Conservation (phyloP, 2,329 filamentous ascomycete species). For the Epichloe baconii region DNA sequence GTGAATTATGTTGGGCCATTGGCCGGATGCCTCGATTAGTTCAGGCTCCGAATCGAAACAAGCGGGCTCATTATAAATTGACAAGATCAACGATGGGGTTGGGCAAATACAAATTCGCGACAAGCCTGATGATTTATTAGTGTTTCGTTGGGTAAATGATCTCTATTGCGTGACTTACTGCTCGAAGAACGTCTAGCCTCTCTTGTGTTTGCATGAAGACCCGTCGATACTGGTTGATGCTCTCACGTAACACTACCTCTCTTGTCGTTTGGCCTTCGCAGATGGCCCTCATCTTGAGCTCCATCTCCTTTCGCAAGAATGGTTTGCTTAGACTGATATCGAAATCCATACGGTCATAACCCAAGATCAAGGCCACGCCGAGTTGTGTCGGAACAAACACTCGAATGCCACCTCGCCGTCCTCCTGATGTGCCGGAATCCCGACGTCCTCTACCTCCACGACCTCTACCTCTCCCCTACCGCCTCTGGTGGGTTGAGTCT, state of each 20-base stretch:
- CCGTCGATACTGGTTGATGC: constrained; percentile 71
- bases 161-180: constrained; percentile 32
- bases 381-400: constrained; percentile 90
- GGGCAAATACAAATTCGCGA: constrained; percentile 24
- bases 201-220: constrained; percentile 75
- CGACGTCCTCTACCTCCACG: constrained; percentile 27
- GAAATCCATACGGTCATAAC: constrained; percentile 88
- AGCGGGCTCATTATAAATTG: neutral
- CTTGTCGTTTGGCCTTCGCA: constrained; percentile 74
- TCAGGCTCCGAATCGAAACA: neutral
- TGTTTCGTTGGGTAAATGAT: neutral
- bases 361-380: constrained; percentile 81
- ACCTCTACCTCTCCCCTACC: constrained; percentile 35
- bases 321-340: constrained; percentile 91
- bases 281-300: constrained; percentile 90
- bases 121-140: constrained; percentile 18
- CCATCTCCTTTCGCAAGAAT: constrained; percentile 95
- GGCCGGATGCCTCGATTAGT: neutral
- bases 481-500: constrained; percentile 18
- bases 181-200: constrained; percentile 54
- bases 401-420: constrained; percentile 42
- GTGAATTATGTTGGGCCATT: neutral
- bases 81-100: neutral
- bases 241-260: constrained; percentile 65
- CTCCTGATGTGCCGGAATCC: constrained; percentile 29